A percentile compares a stretch with the other conserved stretches of the same genome.
Evolutionary conservation across 164 flowering plant genomes (phyloP).

Genomic region (Protea cynaroides): DNA sequence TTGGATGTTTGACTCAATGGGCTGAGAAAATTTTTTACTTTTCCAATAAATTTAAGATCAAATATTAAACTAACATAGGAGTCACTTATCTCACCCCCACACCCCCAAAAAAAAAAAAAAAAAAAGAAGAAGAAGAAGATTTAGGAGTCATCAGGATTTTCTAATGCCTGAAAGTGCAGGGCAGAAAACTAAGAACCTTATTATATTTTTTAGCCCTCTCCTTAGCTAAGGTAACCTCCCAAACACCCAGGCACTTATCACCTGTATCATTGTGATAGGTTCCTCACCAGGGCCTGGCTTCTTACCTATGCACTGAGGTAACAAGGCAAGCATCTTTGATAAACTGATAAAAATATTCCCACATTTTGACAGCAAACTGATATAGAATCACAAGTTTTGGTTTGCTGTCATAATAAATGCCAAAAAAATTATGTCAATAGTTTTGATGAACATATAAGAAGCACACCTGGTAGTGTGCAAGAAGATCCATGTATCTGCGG

Average conservation of each 20-base stretch:
- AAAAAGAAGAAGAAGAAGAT: too few species aligned
- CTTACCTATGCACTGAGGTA: neutral
- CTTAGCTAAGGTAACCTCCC: neutral
- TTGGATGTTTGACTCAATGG: too few species aligned
- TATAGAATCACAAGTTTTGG: neutral
- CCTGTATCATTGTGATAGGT: too few species aligned
- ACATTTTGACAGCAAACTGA: neutral
- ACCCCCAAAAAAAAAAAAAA: too few species aligned
- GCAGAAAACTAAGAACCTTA: neutral
- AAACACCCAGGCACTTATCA: neutral
- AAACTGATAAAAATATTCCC: neutral
- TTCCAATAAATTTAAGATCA: too few species aligned
- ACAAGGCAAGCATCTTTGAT: neutral
- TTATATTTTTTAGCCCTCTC: neutral
- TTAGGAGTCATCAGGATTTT: too few species aligned
- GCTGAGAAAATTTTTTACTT: too few species aligned
- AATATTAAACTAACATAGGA: too few species aligned
- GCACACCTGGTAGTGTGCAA: conserved; percentile 85
- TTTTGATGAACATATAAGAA: neutral
- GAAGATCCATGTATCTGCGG: conserved; percentile 92
- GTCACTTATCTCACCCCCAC: too few species aligned
- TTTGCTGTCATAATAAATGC: neutral
- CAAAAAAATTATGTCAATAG: neutral
- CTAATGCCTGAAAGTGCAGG: too few species aligned
- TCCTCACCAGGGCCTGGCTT: neutral